Evolutionary conservation across 139 green algal species (phyloP).

Genomic region (Monoraphidium neglectum): DNA sequence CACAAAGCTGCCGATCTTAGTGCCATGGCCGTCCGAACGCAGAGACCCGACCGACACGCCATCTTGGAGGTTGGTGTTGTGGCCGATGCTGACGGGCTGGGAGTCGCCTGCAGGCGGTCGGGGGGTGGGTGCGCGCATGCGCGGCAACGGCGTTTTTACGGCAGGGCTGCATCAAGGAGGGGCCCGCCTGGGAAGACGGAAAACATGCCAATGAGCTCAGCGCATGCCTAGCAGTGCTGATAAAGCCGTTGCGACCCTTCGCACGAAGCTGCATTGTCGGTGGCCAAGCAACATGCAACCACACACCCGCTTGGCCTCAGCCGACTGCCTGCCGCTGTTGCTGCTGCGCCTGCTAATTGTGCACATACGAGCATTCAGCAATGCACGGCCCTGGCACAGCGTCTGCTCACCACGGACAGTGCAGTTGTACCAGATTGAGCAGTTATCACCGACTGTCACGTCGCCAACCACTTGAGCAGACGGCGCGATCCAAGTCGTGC

Average conservation of each 20-base stretch:
- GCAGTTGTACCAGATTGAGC: conserved; percentile 92
- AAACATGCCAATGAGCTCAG: too few relatives aligned
- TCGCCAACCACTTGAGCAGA: conserved; percentile 84
- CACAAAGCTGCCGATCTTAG: conserved; percentile 86
- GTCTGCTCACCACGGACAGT: conserved; percentile 78
- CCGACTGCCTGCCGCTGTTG: too few relatives aligned
- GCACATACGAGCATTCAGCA: too few relatives aligned
- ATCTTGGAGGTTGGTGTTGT: conserved; percentile 95
- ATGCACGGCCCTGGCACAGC: too few relatives aligned
- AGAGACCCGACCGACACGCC: conserved; percentile 71
- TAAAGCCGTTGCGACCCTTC: too few relatives aligned
- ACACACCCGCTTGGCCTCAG: too few relatives aligned
- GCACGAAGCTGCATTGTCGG: too few relatives aligned
- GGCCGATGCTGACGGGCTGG: conserved; percentile 82
- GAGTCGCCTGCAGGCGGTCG: conserved; percentile 73
- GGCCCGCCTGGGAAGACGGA: background rate
- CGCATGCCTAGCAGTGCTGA: too few relatives aligned
- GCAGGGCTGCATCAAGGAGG: background rate
- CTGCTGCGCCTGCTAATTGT: too few relatives aligned
- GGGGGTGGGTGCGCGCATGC: too few relatives aligned
- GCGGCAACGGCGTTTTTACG: background rate
- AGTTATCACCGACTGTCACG: conserved; percentile 79
- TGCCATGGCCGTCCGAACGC: conserved; percentile 30
- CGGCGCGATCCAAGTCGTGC: conserved; percentile 85
- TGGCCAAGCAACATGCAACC: too few relatives aligned